These are phyloP conservation scores for Aspergillus felis DNA, from an alignment of 2,329 filamentous ascomycete genomes.

Conservation along the genomic window DNA sequence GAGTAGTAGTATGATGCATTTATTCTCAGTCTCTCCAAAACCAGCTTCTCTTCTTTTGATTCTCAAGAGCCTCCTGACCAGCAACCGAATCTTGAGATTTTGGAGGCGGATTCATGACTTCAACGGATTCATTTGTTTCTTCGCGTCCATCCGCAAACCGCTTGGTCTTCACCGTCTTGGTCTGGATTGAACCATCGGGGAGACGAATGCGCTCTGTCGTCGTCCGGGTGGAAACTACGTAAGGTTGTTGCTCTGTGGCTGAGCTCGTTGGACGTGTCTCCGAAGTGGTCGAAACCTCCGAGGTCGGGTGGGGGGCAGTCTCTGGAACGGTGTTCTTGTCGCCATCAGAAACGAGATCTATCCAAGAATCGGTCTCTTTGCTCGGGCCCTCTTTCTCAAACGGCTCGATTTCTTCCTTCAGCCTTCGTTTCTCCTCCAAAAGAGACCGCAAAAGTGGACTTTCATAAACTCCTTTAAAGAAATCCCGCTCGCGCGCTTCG, in stretches of 20 bases:
- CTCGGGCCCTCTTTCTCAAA: slow-evolving; percentile 1
- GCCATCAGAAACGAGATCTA: slow-evolving; percentile 25
- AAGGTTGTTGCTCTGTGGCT: slow-evolving; percentile 11
- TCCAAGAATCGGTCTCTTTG: slow-evolving; percentile 23
- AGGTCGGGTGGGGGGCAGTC: slow-evolving; percentile 2
- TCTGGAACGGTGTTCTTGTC: slow-evolving; percentile 22
- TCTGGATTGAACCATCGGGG: slow-evolving; percentile 56
- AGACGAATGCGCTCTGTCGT: slow-evolving; percentile 53
- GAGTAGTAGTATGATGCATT: neutral
- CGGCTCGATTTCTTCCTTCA: slow-evolving; percentile 15
- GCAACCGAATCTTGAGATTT: slow-evolving; percentile 6
- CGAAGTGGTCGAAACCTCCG: neutral
- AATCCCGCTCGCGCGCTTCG: slow-evolving; percentile 30
- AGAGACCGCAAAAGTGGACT: slow-evolving; percentile 36
- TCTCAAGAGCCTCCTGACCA: slow-evolving; percentile 5
- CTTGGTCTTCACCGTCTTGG: slow-evolving; percentile 55
- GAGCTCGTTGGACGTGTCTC: slow-evolving; percentile 1
- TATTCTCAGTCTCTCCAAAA: slow-evolving; percentile 34
- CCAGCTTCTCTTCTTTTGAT: slow-evolving; percentile 27
- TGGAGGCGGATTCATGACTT: slow-evolving; percentile 31
- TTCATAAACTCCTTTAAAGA: slow-evolving; percentile 22
- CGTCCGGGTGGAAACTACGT: slow-evolving; percentile 54
- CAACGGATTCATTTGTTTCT: slow-evolving; percentile 54
- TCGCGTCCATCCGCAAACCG: slow-evolving; percentile 59
- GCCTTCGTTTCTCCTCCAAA: slow-evolving; percentile 27